These are phyloP conservation scores for Alopecurus myosuroides DNA, from an alignment of 176 grass and related monocot genomes.

Conservation along the genomic window DNA sequence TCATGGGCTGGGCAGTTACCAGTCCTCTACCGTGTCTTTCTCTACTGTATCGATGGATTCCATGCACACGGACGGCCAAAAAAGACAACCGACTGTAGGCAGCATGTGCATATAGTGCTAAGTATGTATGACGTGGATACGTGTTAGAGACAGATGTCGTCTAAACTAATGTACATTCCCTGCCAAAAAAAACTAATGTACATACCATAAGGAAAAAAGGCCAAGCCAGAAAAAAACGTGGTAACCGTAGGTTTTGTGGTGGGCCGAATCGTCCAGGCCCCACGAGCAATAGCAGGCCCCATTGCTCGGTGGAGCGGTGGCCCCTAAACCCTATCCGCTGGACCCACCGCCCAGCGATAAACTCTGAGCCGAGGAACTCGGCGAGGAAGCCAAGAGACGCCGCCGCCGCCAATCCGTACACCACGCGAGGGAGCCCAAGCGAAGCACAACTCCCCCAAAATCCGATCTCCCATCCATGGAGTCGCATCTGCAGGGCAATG, in stretches of 20 bases:
- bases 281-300: neutral
- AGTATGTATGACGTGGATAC: too few relatives aligned
- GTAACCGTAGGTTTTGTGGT: neutral
- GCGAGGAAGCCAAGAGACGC: neutral
- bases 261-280: conserved; percentile 15
- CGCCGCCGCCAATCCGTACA: conserved; percentile 25
- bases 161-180: too few relatives aligned
- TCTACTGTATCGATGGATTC: too few relatives aligned
- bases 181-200: too few relatives aligned
- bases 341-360: conserved; percentile 20
- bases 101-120: too few relatives aligned
- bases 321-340: conserved; percentile 17
- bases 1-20: too few relatives aligned
- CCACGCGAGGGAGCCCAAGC: neutral
- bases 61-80: too few relatives aligned
- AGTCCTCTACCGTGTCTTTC: too few relatives aligned
- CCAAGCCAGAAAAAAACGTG: neutral
- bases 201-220: too few relatives aligned
- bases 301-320: conserved; percentile 2
- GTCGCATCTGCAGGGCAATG: conserved; percentile 13
- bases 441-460: neutral
- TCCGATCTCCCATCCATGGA: conserved; percentile 41
- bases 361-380: neutral
- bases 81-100: too few relatives aligned
- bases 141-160: too few relatives aligned